Percentiles rank a stretch among this genome's conserved stretches.
These are phyloP conservation scores for Biancaea sappan DNA, from an alignment of 306 rosid species.

Conservation along the genomic window DNA sequence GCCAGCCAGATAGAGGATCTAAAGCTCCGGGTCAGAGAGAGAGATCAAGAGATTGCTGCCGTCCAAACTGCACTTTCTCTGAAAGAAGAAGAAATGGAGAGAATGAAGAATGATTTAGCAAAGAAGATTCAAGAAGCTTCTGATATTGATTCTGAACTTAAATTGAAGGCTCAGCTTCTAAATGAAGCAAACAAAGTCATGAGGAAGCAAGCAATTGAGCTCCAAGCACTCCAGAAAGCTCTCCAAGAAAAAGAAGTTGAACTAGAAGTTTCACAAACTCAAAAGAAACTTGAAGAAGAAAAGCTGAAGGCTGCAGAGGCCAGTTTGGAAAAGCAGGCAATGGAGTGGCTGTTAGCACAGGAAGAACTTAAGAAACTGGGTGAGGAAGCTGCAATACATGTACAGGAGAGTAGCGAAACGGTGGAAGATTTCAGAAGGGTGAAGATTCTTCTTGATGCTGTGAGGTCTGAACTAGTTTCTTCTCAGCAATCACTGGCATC, in stretches of 20 bases:
- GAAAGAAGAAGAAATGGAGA: slow-evolving; percentile 71
- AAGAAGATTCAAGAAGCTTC: slow-evolving; percentile 65
- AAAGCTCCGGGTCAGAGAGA: slow-evolving; percentile 62
- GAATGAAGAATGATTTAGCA: slow-evolving; percentile 56
- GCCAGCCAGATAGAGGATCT: slow-evolving; percentile 63
- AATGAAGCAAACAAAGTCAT: slow-evolving; percentile 71
- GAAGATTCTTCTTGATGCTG: slow-evolving; percentile 71
- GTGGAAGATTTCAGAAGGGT: slow-evolving; percentile 65
- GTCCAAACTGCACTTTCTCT: slow-evolving; percentile 40
- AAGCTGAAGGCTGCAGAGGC: slow-evolving; percentile 63
- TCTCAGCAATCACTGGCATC: slow-evolving; percentile 79
- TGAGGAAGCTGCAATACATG: slow-evolving; percentile 56
- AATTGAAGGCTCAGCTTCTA: slow-evolving; percentile 62
- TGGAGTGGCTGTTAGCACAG: slow-evolving; percentile 77
- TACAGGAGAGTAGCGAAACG: slow-evolving; percentile 54
- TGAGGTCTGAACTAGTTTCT: slow-evolving; percentile 78
- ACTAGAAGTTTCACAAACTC: slow-evolving; percentile 43
- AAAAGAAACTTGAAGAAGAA: slow-evolving; percentile 62
- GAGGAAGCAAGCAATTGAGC: slow-evolving; percentile 69
- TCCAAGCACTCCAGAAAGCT: slow-evolving; percentile 51
- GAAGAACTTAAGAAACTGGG: slow-evolving; percentile 72
- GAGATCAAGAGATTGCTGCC: slow-evolving; percentile 49
- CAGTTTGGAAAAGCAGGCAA: slow-evolving; percentile 71
- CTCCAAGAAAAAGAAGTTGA: slow-evolving; percentile 64
- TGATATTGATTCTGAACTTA: slow-evolving; percentile 51